Conservation (phyloP, 441 rosid genomes). For the Corymbia citriodora region DNA sequence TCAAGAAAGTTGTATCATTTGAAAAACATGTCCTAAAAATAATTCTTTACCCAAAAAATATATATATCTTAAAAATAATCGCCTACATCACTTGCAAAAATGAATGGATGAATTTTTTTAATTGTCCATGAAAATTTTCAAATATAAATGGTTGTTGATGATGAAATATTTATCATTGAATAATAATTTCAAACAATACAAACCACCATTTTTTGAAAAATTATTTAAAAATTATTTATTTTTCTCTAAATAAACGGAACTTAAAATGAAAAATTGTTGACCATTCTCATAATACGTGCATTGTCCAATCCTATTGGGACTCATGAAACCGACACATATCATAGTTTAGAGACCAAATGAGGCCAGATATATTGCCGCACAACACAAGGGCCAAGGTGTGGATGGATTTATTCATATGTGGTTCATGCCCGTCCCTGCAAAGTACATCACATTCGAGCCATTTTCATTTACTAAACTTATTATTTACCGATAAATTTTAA, state of each 20-base stretch:
- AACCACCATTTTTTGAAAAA: accelerated
- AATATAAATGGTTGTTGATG: not conserved
- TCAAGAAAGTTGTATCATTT: not conserved
- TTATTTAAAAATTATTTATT: not conserved
- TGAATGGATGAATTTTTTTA: not conserved
- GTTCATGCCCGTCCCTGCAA: not conserved
- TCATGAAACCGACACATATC: not conserved
- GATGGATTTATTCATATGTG: not conserved
- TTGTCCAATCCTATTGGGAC: not conserved
- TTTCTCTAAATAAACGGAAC: not conserved
- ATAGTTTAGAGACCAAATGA: not conserved
- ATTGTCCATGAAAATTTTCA: not conserved
- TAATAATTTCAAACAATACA: not conserved
- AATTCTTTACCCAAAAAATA: not conserved
- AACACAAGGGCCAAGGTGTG: not conserved
- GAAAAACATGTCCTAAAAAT: not conserved
- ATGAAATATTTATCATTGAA: not conserved
- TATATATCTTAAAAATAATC: not conserved
- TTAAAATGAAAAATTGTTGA: not conserved
- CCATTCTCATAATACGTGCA: not conserved
- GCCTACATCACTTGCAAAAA: not conserved
- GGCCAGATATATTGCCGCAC: not conserved
- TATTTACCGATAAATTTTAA: not conserved
- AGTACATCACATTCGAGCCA: accelerated
- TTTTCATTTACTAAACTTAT: not conserved